Base-by-base conservation (phyloP, 768 basidiomycete genomes). In the Leccinum incarnatum region DNA sequence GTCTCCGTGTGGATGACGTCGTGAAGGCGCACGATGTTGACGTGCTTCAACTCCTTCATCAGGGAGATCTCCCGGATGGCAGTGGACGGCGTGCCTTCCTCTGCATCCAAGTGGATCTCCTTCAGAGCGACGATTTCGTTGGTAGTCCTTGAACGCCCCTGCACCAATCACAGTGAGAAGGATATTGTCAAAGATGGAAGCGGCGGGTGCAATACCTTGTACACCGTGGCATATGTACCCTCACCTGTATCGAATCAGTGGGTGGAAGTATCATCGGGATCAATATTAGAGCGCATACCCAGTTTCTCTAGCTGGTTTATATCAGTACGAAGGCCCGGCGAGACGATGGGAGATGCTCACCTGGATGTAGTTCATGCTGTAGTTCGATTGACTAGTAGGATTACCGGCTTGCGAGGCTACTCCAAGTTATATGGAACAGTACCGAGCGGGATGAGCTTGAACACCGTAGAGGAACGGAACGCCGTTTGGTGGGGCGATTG, bases 1-100 rank as follows among this genome's bases (percentile, higher is more conserved):
- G 93, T 91, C 76, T 99, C 97, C 17, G 95, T 98, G 75, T 99
- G 97, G 63, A 98, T 98, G 51, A 99, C 97, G 74, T 98, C 97
- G 78, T 98, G 89, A 19, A 99, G 84, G 68, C 97, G 87, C 70
- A 99, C 93, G 71, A 99, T 96, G 77, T 99, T 99, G 79, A 93
- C 87, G 68, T 99, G 97, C 75, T 97, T 97, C 69, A 99, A 87
- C 72, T 99, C 97, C 74, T 99, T 98, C 95, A 98, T 98, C 64
- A 98, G 83, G 45, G 93, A 95, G 68, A 99, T 98, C 80, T 99
- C 97, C 50, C 97, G 89, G 72, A 99, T 99, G 55, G 97, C 97
- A 14, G 97, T 99, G 49, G 92, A 95, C 32, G 97, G 97, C 0
- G 97, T 99, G 34, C 97, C 97, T 77, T 99, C 97, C 75, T 99